Percentiles rank a stretch among this genome's conserved stretches.
Evolutionary conservation across 805 yeast species (phyloP).

Genomic region (Spathaspora sp.): DNA sequence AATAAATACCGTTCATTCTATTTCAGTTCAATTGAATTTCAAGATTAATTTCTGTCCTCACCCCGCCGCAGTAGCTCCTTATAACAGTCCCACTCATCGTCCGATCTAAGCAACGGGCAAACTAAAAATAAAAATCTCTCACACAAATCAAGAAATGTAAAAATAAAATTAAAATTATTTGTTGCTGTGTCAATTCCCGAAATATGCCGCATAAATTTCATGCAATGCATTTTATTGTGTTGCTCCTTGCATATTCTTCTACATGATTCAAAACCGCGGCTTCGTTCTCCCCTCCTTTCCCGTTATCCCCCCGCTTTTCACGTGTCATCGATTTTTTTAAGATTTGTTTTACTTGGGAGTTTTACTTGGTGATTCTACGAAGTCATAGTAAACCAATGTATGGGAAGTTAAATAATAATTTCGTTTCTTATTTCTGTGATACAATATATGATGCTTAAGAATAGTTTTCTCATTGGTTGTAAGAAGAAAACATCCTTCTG

Average conservation of each 20-base stretch:
- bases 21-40: neutral
- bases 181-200: neutral
- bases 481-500: no score
- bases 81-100: neutral
- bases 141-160: neutral
- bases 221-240: neutral
- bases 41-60: neutral
- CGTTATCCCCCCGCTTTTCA: neutral
- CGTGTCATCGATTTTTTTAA: neutral
- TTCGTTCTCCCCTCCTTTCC: neutral
- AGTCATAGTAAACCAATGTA: neutral
- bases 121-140: neutral
- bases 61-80: neutral
- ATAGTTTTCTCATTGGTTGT: neutral
- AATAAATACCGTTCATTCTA: neutral
- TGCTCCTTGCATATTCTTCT: neutral
- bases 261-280: neutral
- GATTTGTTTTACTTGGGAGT: neutral
- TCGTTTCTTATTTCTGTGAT: no score
- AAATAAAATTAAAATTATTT: neutral
- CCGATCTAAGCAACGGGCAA: neutral
- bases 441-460: no score
- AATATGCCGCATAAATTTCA: neutral
- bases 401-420: neutral
- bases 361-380: neutral